Conservation (phyloP, 768 basidiomycete genomes). For the Pleurotus platypus region DNA sequence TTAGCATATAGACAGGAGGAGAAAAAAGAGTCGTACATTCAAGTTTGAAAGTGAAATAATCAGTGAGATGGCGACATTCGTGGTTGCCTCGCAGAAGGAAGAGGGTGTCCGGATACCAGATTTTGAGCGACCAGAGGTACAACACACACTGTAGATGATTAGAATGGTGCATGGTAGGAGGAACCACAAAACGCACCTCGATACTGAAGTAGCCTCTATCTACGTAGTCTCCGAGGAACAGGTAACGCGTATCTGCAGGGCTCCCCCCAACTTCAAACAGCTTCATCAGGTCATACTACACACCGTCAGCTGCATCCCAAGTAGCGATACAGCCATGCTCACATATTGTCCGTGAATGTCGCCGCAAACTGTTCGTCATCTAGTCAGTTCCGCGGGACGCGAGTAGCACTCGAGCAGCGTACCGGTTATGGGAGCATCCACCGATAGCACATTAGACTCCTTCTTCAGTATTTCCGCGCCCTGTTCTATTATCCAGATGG, state of each 20-base stretch:
- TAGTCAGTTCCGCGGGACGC: neutral
- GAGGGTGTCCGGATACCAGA: conserved; percentile 97
- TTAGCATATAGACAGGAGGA: neutral
- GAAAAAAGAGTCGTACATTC: conserved; percentile 69
- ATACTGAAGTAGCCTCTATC: conserved; percentile 94
- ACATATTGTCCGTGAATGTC: conserved; percentile 99
- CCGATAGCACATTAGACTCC: conserved; percentile 88
- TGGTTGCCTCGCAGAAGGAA: conserved; percentile 98
- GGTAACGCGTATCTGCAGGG: conserved; percentile 89
- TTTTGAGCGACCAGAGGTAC: conserved; percentile 97
- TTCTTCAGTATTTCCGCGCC: conserved; percentile 77
- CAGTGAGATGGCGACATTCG: conserved; percentile 97
- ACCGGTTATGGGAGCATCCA: conserved; percentile 99
- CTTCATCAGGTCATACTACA: conserved; percentile 91
- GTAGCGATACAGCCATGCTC: conserved; percentile 25
- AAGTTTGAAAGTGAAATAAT: conserved; percentile 98
- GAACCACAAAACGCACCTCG: conserved; percentile 50
- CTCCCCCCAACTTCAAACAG: conserved; percentile 92
- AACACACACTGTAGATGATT: conserved; percentile 75
- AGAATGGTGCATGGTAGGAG: neutral
- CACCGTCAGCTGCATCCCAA: conserved; percentile 8
- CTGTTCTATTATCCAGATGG: conserved; percentile 87
- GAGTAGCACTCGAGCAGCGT: too few species aligned
- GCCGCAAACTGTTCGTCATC: conserved; percentile 71
- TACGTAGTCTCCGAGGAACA: conserved; percentile 92